A percentile compares a stretch with the other conserved stretches of the same genome.
Conservation (phyloP, 106 monocot genomes). For the Allium sativum region DNA sequence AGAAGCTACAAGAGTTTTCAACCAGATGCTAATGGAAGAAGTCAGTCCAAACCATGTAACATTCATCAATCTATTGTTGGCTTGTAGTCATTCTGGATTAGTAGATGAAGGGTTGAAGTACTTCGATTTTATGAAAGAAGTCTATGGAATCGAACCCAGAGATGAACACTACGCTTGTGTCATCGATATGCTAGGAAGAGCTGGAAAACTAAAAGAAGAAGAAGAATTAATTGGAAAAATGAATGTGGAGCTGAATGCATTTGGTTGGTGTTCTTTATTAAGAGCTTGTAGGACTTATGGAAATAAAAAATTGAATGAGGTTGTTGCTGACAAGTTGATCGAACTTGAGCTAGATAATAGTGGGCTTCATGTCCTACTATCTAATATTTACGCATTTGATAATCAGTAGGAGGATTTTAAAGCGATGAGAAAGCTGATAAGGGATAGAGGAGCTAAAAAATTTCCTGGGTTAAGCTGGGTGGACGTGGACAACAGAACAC, state of each 20-base stretch:
- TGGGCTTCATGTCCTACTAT: slow-evolving; percentile 41
- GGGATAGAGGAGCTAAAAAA: slow-evolving; percentile 35
- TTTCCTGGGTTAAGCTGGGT: slow-evolving; percentile 50
- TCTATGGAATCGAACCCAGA: slow-evolving; percentile 21
- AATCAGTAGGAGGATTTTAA: slow-evolving; percentile 49
- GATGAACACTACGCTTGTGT: slow-evolving; percentile 42
- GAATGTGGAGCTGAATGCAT: slow-evolving; percentile 42
- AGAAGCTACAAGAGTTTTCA: slow-evolving; percentile 21
- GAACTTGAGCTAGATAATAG: slow-evolving; percentile 38
- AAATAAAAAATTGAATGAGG: slow-evolving; percentile 30
- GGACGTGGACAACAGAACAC: slow-evolving; percentile 45
- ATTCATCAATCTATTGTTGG: slow-evolving; percentile 33
- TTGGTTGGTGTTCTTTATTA: slow-evolving; percentile 53
- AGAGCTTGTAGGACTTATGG: slow-evolving; percentile 46
- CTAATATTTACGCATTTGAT: slow-evolving; percentile 35
- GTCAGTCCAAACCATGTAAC: slow-evolving; percentile 27
- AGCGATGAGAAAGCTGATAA: slow-evolving; percentile 35
- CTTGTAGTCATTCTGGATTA: slow-evolving; percentile 46
- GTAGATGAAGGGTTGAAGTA: slow-evolving; percentile 33
- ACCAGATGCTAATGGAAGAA: slow-evolving; percentile 22
- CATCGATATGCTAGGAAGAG: slow-evolving; percentile 41
- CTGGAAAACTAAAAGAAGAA: slow-evolving; percentile 34
- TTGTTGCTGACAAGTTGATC: slow-evolving; percentile 53
- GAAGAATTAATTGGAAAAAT: slow-evolving; percentile 33
- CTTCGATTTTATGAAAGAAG: slow-evolving; percentile 29